phyloP scores from a whole-genome alignment of 306 rosid species.

The Amphicarpaea edgeworthii region DNA sequence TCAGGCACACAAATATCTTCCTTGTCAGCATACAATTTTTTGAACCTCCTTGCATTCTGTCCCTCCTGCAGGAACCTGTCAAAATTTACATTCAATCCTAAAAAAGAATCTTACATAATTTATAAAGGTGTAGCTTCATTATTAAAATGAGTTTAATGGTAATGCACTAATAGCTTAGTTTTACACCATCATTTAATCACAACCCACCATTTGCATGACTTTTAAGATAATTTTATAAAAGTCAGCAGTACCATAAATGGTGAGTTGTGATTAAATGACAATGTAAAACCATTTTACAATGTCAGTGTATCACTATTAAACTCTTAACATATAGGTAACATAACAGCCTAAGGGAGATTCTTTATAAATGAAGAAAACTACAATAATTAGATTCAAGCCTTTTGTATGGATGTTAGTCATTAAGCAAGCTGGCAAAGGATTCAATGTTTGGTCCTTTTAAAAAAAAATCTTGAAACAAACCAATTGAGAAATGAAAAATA shows the following conservation, averaged over 20 bases:
- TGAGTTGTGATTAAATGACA: too few species aligned
- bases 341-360: background rate
- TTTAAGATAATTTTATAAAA: too few species aligned
- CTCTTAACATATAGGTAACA: constrained; percentile 10
- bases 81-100: constrained; percentile 76
- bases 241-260: too few species aligned
- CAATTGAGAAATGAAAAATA: background rate
- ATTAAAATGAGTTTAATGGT: too few species aligned
- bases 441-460: background rate
- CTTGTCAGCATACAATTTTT: constrained; percentile 87
- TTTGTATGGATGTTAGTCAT: background rate
- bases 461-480: background rate
- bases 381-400: background rate
- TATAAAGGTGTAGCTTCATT: background rate
- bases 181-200: too few species aligned
- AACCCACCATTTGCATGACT: too few species aligned
- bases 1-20: constrained; percentile 88
- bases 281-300: too few species aligned
- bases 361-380: constrained; percentile 10
- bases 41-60: constrained; percentile 86
- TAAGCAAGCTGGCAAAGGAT: background rate
- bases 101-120: constrained; percentile 50
- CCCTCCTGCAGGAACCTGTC: constrained; percentile 95
- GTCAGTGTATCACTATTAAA: too few species aligned
- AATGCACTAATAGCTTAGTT: too few species aligned